phyloP scores from a whole-genome alignment of 805 yeast species.

The Wickerhamiella australiensis region DNA sequence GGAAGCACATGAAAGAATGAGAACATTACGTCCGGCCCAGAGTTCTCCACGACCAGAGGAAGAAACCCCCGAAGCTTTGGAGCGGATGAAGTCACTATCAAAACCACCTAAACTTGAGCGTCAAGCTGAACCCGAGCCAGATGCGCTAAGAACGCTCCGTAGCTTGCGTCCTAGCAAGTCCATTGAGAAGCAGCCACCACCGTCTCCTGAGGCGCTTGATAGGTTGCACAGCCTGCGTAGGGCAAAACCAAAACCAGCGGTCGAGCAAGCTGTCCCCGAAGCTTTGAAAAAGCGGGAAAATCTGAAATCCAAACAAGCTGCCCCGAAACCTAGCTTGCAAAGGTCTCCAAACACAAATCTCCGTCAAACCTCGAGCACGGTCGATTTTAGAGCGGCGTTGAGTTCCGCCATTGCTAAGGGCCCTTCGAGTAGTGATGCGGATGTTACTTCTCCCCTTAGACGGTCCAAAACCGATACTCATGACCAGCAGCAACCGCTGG shows the following conservation, averaged over 20 bases:
- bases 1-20: slow-evolving; percentile 7
- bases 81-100: slow-evolving; percentile 3
- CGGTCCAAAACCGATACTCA: not conserved
- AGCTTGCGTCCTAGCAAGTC: slow-evolving; percentile 3
- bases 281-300: not conserved
- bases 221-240: slow-evolving; percentile 4
- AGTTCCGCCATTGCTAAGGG: not conserved
- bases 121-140: not conserved
- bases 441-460: not conserved
- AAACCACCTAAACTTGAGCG: not conserved
- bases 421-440: not conserved
- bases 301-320: not conserved
- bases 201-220: slow-evolving; percentile 10
- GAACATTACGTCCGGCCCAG: slow-evolving; percentile 2
- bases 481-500: slow-evolving; percentile 3
- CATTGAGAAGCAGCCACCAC: slow-evolving; percentile 6
- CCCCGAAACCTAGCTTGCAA: slow-evolving; percentile 1
- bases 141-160: not conserved
- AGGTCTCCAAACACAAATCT: not conserved
- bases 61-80: slow-evolving; percentile 6
- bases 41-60: not conserved
- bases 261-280: not conserved
- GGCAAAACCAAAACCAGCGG: not conserved
- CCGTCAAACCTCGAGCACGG: slow-evolving; percentile 4
- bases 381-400: not conserved